Conservation (phyloP, 768 basidiomycete species). For the Pulveroboletus sp. region DNA sequence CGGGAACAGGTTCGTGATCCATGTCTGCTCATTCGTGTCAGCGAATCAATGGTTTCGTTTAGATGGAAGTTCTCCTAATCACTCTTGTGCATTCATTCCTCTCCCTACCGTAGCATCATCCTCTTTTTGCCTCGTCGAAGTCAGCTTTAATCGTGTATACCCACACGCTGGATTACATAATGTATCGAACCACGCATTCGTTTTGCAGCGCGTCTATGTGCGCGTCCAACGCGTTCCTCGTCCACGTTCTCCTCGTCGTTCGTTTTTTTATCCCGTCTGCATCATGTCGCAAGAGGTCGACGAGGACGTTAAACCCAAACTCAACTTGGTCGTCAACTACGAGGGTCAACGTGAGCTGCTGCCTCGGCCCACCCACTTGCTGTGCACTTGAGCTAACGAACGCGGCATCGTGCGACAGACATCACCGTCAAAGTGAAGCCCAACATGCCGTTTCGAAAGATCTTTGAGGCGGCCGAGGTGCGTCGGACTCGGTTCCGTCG, state of each 20-base stretch:
- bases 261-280: background rate
- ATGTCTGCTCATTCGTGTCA: background rate
- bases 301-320: slow-evolving; percentile 64
- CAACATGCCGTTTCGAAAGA: slow-evolving; percentile 60
- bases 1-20: slow-evolving; percentile 47
- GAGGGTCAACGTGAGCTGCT: slow-evolving; percentile 55
- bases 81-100: slow-evolving; percentile 1
- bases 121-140: background rate
- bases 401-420: no score
- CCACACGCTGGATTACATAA: slow-evolving; percentile 20
- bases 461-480: slow-evolving; percentile 67
- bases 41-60: background rate
- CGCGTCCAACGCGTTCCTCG: slow-evolving; percentile 10
- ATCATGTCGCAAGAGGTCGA: slow-evolving; percentile 32
- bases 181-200: background rate
- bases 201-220: slow-evolving; percentile 17
- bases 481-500: no score
- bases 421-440: slow-evolving; percentile 66
- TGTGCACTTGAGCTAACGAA: no score
- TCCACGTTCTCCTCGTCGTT: background rate
- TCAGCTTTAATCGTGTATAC: slow-evolving; percentile 22
- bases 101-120: slow-evolving; percentile 9
- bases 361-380: background rate
- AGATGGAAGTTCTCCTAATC: slow-evolving; percentile 67
- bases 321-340: slow-evolving; percentile 55